Evolutionary conservation across 192 early-diverging fungal genomes (phyloP), one percentile per base, ranked within the genome.

Genomic region (Backusella australiensis): DNA sequence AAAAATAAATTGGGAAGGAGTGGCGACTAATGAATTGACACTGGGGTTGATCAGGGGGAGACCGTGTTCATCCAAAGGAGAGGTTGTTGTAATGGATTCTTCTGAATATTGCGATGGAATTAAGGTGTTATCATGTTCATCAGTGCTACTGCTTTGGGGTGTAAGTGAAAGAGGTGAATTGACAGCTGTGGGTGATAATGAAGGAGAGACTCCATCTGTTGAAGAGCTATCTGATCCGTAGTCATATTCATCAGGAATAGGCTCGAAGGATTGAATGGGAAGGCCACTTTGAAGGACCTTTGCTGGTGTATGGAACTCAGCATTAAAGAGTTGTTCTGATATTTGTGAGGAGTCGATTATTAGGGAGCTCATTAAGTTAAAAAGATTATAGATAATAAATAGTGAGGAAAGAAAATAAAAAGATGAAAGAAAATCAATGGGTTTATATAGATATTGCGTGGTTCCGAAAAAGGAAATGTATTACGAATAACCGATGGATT

Each of bases 1-100:
- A 59, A 83, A 83, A 14, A 83, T 53, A 46, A 83, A 83, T 75
- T 83, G 82, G 2, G 78, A 80, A 19, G 82, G 82, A n/a, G 82
- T 80, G 12, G 76, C 52, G 5, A 63, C 23, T 63, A 63, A 12
- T 9, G 56, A 63, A 29, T 29, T 26, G 21, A 29, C 26, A 29
- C 23, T 63, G 12, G 56, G 21, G 76, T 12, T 73, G 75, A 34
- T 15, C 34, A 6, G 74, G 79, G 41, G 59, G 5, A 35, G 53
- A 44, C 12, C 19, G n/a, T 8, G 46, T 29, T 71, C 21, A 63
- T 63, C 56, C 23, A 63, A 63, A 29, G 68, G 21, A 70, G 69
- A 70, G 23, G 1, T 7, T n/a, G 69, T 39, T 70, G 69, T 44
- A n/a, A 15, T 42, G 23, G 17, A 21, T 38, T 69, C 35, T 42